Evolutionary conservation across 2,329 filamentous ascomycete genomes (phyloP), one percentile per base, ranked within the genome.

Genomic region (Cladophialophora exuberans): DNA sequence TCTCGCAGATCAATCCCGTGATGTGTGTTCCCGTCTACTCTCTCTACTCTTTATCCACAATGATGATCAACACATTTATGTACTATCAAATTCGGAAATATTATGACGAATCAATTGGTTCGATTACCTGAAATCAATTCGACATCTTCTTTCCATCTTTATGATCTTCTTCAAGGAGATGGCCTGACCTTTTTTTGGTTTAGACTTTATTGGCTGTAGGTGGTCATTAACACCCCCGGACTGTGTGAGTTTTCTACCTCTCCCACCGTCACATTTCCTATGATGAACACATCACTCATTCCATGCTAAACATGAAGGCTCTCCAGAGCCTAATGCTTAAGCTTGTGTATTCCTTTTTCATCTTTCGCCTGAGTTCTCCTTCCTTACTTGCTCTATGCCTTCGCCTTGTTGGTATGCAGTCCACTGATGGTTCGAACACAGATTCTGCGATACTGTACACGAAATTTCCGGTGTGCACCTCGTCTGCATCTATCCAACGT

Each of bases 261-360:
- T n/a, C n/a, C n/a, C n/a, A n/a, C n/a, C n/a, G n/a, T n/a, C n/a
- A n/a, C n/a, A n/a, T n/a, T 69, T 68, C 30, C 39, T 46, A 74
- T 81, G 79, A 83, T 82, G 78, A 74, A 71, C 73, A 70, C 69
- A 70, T 72, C 79, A 77, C 81, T 81, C 83, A n/a, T 58, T 63
- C 80, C 80, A 83, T 83, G 81, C 81, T 83, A 83, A 83, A 71
- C 73, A 80, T 82, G 79, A 83, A 78, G 78, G 72, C 56, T 61
- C 68, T 67, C 70, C 69, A 46, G 50, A 25, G 41, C 25, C 75
- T 76, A 68, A 75, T 82, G 79, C 72, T 79, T 80, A 73, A 72
- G 69, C 74, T 69, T 60, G 76, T 79, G 79, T 81, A 79, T 76
- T 77, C 78, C 77, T 78, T 83, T 82, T 83, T 83, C 81, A 83